A percentile compares a stretch with the other conserved stretches of the same genome.
Evolutionary conservation across 2,329 filamentous ascomycete species (phyloP).

Genomic region (Trichoderma pleuroti): DNA sequence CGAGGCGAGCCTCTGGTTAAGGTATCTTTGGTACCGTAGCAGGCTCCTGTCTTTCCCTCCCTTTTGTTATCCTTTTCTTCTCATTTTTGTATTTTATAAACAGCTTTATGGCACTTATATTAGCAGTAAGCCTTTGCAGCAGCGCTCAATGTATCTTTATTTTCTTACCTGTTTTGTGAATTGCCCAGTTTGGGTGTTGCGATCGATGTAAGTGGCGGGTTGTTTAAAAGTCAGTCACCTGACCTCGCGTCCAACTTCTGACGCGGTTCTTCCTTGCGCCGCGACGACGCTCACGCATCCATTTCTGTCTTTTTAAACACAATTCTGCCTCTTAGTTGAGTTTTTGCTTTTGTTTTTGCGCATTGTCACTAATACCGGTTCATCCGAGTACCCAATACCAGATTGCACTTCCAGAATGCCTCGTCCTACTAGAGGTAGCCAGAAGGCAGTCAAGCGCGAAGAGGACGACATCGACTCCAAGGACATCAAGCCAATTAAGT

Average conservation of each 20-base stretch:
- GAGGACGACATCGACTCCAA: conserved; percentile 26
- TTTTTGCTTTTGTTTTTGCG: neutral
- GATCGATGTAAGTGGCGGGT: neutral
- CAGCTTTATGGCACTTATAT: neutral
- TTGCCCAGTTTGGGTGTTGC: neutral
- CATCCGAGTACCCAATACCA: neutral
- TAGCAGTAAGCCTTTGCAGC: neutral
- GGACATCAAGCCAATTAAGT: conserved; percentile 24
- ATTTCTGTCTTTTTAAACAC: neutral
- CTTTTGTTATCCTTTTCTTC: no score
- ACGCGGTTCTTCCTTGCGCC: conserved; percentile 1
- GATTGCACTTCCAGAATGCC: conserved; percentile 28
- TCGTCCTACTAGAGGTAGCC: conserved; percentile 35
- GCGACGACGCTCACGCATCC: neutral
- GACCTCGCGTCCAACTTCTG: conserved; percentile 19
- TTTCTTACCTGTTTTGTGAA: neutral
- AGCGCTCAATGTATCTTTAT: neutral
- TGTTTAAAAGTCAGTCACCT: conserved; percentile 22
- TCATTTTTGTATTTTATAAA: neutral
- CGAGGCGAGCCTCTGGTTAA: neutral
- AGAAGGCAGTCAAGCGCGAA: conserved; percentile 32
- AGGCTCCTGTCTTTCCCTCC: neutral
- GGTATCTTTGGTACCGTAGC: neutral
- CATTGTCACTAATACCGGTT: neutral
- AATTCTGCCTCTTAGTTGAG: neutral